Percentiles rank a stretch among this genome's conserved stretches.
Conservation (phyloP, 495 filamentous ascomycete genomes). For the Hyphodiscus hymeniophilus region DNA sequence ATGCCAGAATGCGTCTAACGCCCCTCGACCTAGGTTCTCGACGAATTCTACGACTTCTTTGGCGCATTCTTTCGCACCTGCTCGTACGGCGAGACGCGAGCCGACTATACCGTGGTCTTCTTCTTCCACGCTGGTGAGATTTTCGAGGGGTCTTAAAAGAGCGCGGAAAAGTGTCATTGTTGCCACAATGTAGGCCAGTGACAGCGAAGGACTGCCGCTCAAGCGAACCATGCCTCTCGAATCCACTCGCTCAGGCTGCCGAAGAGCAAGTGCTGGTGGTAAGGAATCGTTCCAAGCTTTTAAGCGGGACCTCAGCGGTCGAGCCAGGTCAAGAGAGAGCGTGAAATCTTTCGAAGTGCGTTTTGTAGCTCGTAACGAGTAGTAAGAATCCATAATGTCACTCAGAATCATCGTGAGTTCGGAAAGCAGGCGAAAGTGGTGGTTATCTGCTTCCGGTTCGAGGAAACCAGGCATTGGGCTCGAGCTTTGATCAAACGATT, state of each 20-base stretch:
- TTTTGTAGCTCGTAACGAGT: slow-evolving; percentile 17
- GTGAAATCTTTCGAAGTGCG: slow-evolving; percentile 20
- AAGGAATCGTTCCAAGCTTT: slow-evolving; percentile 22
- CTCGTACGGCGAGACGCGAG: slow-evolving; percentile 13
- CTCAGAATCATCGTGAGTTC: slow-evolving; percentile 22
- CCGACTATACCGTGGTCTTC: slow-evolving; percentile 19
- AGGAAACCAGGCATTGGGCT: slow-evolving; percentile 14
- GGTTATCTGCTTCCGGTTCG: slow-evolving; percentile 14
- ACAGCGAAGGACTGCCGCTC: slow-evolving; percentile 18
- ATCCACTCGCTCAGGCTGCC: slow-evolving; percentile 14
- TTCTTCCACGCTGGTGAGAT: slow-evolving; percentile 14
- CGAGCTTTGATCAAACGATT: slow-evolving; percentile 9
- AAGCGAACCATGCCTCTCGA: slow-evolving; percentile 11
- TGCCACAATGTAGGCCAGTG: slow-evolving; percentile 22
- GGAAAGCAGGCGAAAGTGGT: slow-evolving; percentile 20
- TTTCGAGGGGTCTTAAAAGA: slow-evolving; percentile 20
- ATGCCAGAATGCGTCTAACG: slow-evolving; percentile 25
- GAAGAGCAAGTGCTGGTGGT: slow-evolving; percentile 11
- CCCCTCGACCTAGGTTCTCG: slow-evolving; percentile 16
- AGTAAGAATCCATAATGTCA: slow-evolving; percentile 24
- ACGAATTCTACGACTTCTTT: slow-evolving; percentile 24
- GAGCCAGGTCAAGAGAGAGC: slow-evolving; percentile 19
- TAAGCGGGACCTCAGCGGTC: slow-evolving; percentile 14
- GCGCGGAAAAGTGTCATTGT: slow-evolving; percentile 23
- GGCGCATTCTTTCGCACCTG: slow-evolving; percentile 19